Conservation (phyloP, 208 protist species). For the Angomonas ambiguus region DNA sequence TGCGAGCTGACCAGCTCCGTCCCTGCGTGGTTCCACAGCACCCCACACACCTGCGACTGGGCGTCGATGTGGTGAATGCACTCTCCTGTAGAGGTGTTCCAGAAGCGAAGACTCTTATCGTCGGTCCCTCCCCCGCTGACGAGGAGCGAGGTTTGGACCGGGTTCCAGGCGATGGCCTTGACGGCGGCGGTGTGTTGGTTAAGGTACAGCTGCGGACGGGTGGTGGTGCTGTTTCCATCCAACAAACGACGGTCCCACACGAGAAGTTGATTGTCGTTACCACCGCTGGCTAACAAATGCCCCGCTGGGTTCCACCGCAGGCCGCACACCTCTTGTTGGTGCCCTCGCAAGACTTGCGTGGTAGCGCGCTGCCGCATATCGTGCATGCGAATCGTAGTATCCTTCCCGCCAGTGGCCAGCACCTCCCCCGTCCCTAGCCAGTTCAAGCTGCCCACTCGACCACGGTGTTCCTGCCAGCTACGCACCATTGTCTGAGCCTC, state of each 20-base stretch:
- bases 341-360: constrained; percentile 55
- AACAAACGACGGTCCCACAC: constrained; percentile 91
- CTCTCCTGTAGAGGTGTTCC: constrained; percentile 95
- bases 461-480: constrained; percentile 81
- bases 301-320: constrained; percentile 94
- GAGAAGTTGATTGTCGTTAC: constrained; percentile 98
- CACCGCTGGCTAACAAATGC: constrained; percentile 94
- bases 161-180: constrained; percentile 99
- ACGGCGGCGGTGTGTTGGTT: constrained; percentile 95
- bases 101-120: constrained; percentile 97
- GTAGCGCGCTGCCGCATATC: constrained; percentile 88
- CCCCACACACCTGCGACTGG: constrained; percentile 95
- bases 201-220: constrained; percentile 80
- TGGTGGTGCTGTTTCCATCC: constrained; percentile 8
- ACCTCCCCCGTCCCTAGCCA: constrained; percentile 89
- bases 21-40: constrained; percentile 94
- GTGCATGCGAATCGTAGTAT: constrained; percentile 92
- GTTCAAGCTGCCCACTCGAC: constrained; percentile 89
- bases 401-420: constrained; percentile 92
- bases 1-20: constrained; percentile 98
- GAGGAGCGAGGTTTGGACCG: constrained; percentile 92
- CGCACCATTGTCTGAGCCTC: constrained; percentile 71
- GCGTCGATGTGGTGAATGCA: constrained; percentile 95
- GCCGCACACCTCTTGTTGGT: constrained; percentile 97
- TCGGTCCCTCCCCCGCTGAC: constrained; percentile 97